Base-by-base conservation (phyloP, 192 early-diverging fungal genomes). In the Linnemannia elongata region DNA sequence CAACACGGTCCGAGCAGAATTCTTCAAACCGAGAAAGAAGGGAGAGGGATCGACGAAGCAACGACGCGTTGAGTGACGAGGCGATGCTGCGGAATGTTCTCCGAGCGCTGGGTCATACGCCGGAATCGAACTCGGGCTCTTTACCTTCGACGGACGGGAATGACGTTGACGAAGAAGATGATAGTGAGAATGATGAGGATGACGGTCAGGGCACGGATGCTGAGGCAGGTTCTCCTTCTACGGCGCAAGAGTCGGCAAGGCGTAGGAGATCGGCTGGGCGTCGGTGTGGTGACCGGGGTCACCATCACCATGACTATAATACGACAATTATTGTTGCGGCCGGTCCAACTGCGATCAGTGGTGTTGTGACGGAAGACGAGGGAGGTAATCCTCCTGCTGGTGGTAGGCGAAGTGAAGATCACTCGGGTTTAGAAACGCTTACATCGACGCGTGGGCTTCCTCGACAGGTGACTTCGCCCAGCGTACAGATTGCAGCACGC, bases 151-250 rank as follows among this genome's bases (percentile, higher is more conserved):
- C 27, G 41, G 30, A 68, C n/a, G 54, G 41, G 33, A 33, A 24
- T 9, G 47, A 82, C 10, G 17, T 73, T 7, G 76, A 54, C n/a
- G 63, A 42, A 39, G 76, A 78, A 15, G 13, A 35, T 35, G 82
- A 69, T 36, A 74, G 60, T 68, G 76, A 78, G 30, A 6, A 35
- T 35, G 82, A 69, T 70, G 71, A 78, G 22, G 82, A 83, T 41
- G 45, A 63, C 30, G 76, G 45, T 4, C 35, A 45, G 66, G 76
- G 35, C 6, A 39, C 45, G 1, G 75, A 63, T 41, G 75, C 9
- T 54, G 57, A n/a, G 13, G 55, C 44, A 12, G 0, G 12, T 24
- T 12, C 72, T 24, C 5, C 24, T 45, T 30, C 72, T 49, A 27
- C 44, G 10, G 49, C 44, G 15, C 18, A 6, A 18, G 49, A 18